Evolutionary conservation across 1,139 yeast genomes (phyloP).

Genomic region (Kodamaea alishanica): DNA sequence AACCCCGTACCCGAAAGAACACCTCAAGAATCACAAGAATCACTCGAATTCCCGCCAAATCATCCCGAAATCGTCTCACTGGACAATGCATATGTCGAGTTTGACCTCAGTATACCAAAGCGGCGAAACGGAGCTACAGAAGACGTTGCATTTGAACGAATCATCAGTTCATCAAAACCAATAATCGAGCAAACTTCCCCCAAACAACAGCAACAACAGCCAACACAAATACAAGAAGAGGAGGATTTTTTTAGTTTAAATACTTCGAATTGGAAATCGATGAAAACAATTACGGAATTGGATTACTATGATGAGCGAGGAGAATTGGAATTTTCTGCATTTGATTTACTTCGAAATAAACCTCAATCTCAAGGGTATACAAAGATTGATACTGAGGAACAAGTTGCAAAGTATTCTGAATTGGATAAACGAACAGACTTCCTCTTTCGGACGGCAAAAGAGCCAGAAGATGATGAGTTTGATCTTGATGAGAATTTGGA

Average conservation of each 20-base stretch:
- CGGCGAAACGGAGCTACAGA: conserved; percentile 3
- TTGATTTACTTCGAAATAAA: conserved; percentile 10
- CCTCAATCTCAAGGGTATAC: conserved; percentile 62
- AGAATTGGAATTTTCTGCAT: conserved; percentile 38
- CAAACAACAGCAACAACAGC: conserved; percentile 2
- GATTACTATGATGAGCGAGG: conserved; percentile 54
- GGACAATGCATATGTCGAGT: conserved; percentile 28
- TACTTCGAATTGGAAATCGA: conserved; percentile 47
- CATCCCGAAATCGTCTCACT: not conserved
- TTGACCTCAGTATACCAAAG: conserved; percentile 24
- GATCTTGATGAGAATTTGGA: conserved; percentile 42
- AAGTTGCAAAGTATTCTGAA: conserved; percentile 70
- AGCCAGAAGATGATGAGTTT: conserved; percentile 28
- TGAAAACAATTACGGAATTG: conserved; percentile 48
- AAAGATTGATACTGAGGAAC: conserved; percentile 82
- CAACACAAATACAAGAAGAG: conserved; percentile 12
- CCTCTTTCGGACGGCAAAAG: conserved; percentile 47
- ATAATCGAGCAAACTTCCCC: conserved; percentile 1
- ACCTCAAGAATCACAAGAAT: not conserved
- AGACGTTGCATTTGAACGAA: conserved; percentile 1
- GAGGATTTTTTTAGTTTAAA: conserved; percentile 37
- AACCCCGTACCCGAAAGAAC: not conserved
- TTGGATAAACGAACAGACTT: conserved; percentile 83
- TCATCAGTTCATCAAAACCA: conserved; percentile 1
- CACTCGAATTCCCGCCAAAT: not conserved